Evolutionary conservation across 2,329 filamentous ascomycete genomes (phyloP), one percentile per base, ranked within the genome.

Genomic region (Sporothrix variecibatus): DNA sequence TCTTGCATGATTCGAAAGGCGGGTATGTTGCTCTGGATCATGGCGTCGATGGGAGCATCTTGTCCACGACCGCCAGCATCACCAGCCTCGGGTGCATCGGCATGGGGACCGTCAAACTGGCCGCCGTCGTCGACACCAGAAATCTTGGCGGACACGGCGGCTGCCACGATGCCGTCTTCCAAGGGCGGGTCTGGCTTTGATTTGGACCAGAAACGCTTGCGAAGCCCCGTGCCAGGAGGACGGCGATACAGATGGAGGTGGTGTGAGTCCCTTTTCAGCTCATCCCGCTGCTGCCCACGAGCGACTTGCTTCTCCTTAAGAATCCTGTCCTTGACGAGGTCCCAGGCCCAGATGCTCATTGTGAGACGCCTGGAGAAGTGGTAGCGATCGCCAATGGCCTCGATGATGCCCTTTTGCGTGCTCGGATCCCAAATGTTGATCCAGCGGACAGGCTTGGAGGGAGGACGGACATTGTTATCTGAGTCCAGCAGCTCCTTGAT

Each of bases 351-450:
- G 78, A 94, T 84, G 6, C 87, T 78, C 69, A 76, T 88, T 23
- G 87, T 84, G 17, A 94, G 83, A 71, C 92, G 86, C 38, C 88
- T 87, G 0, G 92, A 93, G 77, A 94, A 92, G 64, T 88, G 88
- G 79, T 94, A 94, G 69, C 87, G 85, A 49, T 84, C 82, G 20
- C 88, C 90, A 31, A 94, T 85, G 3, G 81, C 77, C 77, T 84
- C 74, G 62, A 94, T 85, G 11, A 87, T 79, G 2, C 87, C 84
- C 49, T 83, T 84, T 77, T 94, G 91, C 23, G 82, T 81, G 77
- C 89, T 87, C 0, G 92, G 92, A 65, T 88, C 86, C 90, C 91
- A 94, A 34, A 94, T 86, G 76, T 94, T 93, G 77, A 94, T 93
- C 92, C 92, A 94, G 80, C 92, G 86, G 3, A 92, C 90, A 2